phyloP scores from a whole-genome alignment of 192 early-diverging fungal genomes.

The Phlyctochytrium planicorne region DNA sequence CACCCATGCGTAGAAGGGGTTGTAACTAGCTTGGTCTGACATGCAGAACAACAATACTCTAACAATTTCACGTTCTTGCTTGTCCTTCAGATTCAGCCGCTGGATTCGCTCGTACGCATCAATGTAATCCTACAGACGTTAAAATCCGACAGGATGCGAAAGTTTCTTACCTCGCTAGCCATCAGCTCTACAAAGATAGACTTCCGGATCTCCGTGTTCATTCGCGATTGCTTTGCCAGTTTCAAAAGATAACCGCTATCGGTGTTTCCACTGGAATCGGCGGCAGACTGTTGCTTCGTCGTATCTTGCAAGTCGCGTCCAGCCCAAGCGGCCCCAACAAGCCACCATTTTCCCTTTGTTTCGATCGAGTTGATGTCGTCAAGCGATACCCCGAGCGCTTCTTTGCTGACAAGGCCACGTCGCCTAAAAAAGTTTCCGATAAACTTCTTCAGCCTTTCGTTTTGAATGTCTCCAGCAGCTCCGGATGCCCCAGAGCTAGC shows the following conservation, averaged over 20 bases:
- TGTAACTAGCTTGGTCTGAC: slow-evolving; percentile 82
- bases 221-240: slow-evolving; percentile 81
- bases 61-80: slow-evolving; percentile 94
- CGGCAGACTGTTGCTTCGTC: slow-evolving; percentile 1
- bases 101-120: slow-evolving; percentile 88
- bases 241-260: slow-evolving; percentile 57
- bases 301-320: slow-evolving; percentile 61
- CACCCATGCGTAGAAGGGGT: slow-evolving; percentile 92
- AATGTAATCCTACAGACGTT: slow-evolving; percentile 73
- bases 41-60: slow-evolving; percentile 90
- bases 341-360: slow-evolving; percentile 97
- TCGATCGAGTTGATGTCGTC: slow-evolving; percentile 79
- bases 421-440: slow-evolving; percentile 14
- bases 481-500: slow-evolving; percentile 9
- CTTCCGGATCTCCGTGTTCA: slow-evolving; percentile 95
- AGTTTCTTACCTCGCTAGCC: slow-evolving; percentile 70
- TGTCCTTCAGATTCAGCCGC: slow-evolving; percentile 80
- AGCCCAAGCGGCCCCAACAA: slow-evolving; percentile 92
- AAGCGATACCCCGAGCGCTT: slow-evolving; percentile 71
- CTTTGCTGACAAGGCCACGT: slow-evolving; percentile 13
- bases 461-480: slow-evolving; percentile 20
- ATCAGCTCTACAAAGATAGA: slow-evolving; percentile 91
- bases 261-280: slow-evolving; percentile 19
- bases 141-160: neutral
- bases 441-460: slow-evolving; percentile 50